Base-by-base conservation (phyloP, 176 grass and related monocot genomes). In the Ananas comosus region DNA sequence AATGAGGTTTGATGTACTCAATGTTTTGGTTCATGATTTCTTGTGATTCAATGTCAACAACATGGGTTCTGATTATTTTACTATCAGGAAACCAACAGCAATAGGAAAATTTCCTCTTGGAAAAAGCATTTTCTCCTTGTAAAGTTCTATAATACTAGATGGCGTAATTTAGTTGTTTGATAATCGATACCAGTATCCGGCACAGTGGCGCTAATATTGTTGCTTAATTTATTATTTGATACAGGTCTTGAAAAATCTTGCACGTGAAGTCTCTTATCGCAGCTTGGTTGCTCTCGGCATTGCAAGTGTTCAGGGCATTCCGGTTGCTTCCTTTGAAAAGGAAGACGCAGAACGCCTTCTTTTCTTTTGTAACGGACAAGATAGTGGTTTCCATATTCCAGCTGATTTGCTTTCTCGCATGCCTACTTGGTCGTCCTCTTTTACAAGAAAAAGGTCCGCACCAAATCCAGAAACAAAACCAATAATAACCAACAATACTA, bases 261-360 rank as follows among this genome's bases (percentile, higher is more conserved):
- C 94, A 19, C 85, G 77, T 49, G 94, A 99, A 77, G 79, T 74
- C 13, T 74, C 84, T 73, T 89, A 99, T 51, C 86, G 82, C 52
- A 93, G 86, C 69, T 88, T 99, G 71, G 87, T 99, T 57, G 82
- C 89, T 58, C 86, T 99, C 83, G 94, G 94, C 74, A 90, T 99
- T 78, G 80, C 89, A 67, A 83, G 83, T 70, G 80, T 99, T 79
- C 86, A 86, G 79, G 89, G 89, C 47, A 90, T 85, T 64, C 85
- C 94, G 47, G 94, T 99, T 51, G 86, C 94, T 52, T 85, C 94
- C 75, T 99, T 99, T 7, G 82, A 93, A 68, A 93, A 80, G 51
- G 78, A 77, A 83, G 94, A 99, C 82, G 82, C 87, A 71, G 87
- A 91, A 42, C 84, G 94, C 27, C 82, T 99, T 85, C 89, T 93